Percentiles rank a stretch among this genome's conserved stretches.
phyloP scores from a whole-genome alignment of 1,284 basidiomycete species.

The Ustilago sp. region DNA sequence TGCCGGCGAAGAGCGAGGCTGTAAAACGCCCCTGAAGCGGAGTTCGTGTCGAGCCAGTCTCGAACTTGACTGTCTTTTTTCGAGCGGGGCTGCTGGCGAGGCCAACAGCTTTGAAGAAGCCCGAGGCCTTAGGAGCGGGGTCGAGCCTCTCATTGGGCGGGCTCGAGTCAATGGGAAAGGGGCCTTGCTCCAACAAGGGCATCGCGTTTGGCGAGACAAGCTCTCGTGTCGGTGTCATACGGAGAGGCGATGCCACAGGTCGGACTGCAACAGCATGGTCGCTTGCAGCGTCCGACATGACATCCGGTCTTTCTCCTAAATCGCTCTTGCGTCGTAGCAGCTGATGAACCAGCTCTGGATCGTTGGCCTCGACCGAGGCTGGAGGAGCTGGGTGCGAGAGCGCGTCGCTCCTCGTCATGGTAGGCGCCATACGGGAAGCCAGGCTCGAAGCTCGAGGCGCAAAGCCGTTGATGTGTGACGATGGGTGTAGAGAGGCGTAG shows the following conservation, averaged over 20 bases:
- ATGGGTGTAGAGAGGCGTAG: conserved; percentile 28
- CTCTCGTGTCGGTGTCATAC: conserved; percentile 22
- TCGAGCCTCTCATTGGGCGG: conserved; percentile 10
- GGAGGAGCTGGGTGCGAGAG: conserved; percentile 55
- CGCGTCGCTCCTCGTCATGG: conserved; percentile 49
- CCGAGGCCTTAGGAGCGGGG: background rate
- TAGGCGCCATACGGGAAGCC: conserved; percentile 7
- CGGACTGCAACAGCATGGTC: conserved; percentile 45
- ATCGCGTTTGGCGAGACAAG: conserved; percentile 4
- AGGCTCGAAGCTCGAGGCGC: conserved; percentile 37
- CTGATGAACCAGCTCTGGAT: conserved; percentile 52
- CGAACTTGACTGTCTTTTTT: conserved; percentile 56
- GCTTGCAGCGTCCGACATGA: conserved; percentile 45
- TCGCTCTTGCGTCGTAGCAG: conserved; percentile 55
- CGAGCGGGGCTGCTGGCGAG: conserved; percentile 9
- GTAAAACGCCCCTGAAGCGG: conserved; percentile 32
- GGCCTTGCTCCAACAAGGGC: conserved; percentile 35
- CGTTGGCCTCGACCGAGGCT: conserved; percentile 46
- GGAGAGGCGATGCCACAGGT: conserved; percentile 28
- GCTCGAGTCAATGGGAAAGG: conserved; percentile 31
- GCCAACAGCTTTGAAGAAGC: conserved; percentile 25
- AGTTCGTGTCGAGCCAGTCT: conserved; percentile 24
- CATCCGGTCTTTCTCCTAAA: conserved; percentile 21
- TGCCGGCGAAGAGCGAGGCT: conserved; percentile 45
- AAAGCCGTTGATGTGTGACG: conserved; percentile 21